Conservation (phyloP, 331 rosid species). For the Cydonia oblonga region DNA sequence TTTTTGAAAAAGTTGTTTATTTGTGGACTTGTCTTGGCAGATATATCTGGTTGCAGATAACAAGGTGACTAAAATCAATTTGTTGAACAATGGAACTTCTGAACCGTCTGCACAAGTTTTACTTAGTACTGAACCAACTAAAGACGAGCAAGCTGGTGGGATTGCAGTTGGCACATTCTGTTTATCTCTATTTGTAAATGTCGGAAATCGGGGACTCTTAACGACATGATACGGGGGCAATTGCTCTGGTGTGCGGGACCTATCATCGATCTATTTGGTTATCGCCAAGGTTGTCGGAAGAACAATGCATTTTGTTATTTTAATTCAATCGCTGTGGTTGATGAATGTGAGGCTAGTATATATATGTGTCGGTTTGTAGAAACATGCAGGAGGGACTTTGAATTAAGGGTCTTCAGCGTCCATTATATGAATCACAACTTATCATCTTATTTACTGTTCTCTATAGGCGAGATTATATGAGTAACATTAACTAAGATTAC, state of each 20-base stretch:
- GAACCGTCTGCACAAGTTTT: conserved; percentile 34
- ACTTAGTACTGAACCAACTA: conserved; percentile 33
- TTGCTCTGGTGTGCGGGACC: conserved; percentile 71
- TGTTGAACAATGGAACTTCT: conserved; percentile 23
- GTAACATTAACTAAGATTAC: too few relatives aligned
- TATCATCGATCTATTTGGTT: conserved; percentile 54
- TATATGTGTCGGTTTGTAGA: conserved; percentile 31
- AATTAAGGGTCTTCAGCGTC: too few relatives aligned
- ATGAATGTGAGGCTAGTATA: conserved; percentile 71
- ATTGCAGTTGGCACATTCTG: conserved; percentile 43
- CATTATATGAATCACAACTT: too few relatives aligned
- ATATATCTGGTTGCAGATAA: conserved; percentile 62
- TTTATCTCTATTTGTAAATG: conserved; percentile 38
- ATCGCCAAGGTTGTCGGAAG: conserved; percentile 59
- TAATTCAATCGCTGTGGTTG: conserved; percentile 55
- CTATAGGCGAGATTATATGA: too few relatives aligned
- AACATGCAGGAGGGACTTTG: too few relatives aligned
- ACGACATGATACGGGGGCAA: conserved; percentile 30
- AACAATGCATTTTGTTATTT: conserved; percentile 48
- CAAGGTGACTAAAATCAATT: conserved; percentile 43
- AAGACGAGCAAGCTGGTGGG: conserved; percentile 38
- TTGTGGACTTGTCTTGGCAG: conserved; percentile 25
- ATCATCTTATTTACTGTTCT: too few relatives aligned
- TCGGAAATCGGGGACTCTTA: conserved; percentile 51
- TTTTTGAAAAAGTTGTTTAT: not conserved